phyloP scores from a whole-genome alignment of 441 rosid genomes.

The Eutrema salsugineum region DNA sequence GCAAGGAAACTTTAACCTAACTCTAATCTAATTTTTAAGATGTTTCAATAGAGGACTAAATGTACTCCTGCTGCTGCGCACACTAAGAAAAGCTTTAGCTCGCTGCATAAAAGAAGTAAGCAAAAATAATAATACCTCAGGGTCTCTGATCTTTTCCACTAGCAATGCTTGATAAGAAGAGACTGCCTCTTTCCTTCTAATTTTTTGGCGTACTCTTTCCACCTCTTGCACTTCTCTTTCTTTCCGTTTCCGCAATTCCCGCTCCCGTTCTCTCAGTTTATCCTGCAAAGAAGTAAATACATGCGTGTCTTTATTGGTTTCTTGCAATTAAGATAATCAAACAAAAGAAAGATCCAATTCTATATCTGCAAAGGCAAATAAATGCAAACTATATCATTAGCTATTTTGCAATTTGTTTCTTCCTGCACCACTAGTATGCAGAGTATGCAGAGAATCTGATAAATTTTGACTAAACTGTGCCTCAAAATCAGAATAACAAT shows the following conservation, averaged over 20 bases:
- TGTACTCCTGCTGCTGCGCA: neutral
- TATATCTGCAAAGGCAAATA: neutral
- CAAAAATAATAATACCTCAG: slow-evolving; percentile 55
- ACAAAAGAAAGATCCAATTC: neutral
- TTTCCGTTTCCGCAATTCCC: slow-evolving; percentile 87
- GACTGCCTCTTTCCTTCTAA: slow-evolving; percentile 86
- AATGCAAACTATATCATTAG: neutral
- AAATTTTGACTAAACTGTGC: neutral
- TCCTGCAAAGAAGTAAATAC: slow-evolving; percentile 42
- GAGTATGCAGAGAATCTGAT: neutral
- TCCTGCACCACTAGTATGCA: neutral
- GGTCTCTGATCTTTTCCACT: slow-evolving; percentile 91
- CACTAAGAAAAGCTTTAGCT: neutral
- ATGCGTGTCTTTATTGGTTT: neutral
- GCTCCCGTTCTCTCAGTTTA: slow-evolving; percentile 85
- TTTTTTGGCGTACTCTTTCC: slow-evolving; percentile 87
- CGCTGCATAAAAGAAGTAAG: neutral
- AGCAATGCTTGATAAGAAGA: slow-evolving; percentile 92
- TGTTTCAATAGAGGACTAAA: neutral
- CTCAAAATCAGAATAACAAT: neutral
- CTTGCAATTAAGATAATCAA: neutral
- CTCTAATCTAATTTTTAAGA: neutral
- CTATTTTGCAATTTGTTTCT: neutral
- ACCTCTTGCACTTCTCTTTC: slow-evolving; percentile 97
- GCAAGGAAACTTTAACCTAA: neutral